phyloP scores from a whole-genome alignment of 176 grass and related monocot genomes.

The Saccharum spontaneum region DNA sequence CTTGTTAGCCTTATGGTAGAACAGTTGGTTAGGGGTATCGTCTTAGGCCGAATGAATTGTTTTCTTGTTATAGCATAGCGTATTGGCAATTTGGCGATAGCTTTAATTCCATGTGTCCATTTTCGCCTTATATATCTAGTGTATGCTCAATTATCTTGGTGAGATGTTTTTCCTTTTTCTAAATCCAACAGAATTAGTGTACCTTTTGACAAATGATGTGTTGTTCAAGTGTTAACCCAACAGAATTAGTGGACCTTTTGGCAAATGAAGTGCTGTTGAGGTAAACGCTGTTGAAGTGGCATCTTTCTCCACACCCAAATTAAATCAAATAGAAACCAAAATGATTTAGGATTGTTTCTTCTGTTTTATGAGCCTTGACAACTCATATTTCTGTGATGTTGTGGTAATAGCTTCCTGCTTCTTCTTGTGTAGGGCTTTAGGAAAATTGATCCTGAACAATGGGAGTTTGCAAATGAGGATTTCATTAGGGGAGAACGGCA shows the following conservation, averaged over 20 bases:
- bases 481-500: constrained; percentile 67
- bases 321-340: not conserved
- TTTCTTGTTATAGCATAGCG: not conserved
- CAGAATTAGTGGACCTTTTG: constrained; percentile 10
- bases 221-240: not conserved
- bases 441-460: constrained; percentile 86
- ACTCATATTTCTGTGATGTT: constrained; percentile 1
- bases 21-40: not conserved
- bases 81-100: not conserved
- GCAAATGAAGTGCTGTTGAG: not conserved
- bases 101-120: not conserved
- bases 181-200: constrained; percentile 1
- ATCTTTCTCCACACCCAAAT: constrained; percentile 6
- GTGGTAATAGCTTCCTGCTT: not conserved
- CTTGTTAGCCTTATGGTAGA: not conserved
- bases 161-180: not conserved
- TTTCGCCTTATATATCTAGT: not conserved
- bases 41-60: not conserved
- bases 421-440: constrained; percentile 65
- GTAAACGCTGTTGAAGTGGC: not conserved
- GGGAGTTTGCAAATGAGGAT: constrained; percentile 94
- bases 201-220: not conserved
- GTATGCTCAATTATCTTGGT: not conserved
- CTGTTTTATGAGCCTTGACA: not conserved
- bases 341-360: not conserved